Evolutionary conservation across 805 yeast genomes (phyloP).

Genomic region (Wickerhamomyces queroliae): DNA sequence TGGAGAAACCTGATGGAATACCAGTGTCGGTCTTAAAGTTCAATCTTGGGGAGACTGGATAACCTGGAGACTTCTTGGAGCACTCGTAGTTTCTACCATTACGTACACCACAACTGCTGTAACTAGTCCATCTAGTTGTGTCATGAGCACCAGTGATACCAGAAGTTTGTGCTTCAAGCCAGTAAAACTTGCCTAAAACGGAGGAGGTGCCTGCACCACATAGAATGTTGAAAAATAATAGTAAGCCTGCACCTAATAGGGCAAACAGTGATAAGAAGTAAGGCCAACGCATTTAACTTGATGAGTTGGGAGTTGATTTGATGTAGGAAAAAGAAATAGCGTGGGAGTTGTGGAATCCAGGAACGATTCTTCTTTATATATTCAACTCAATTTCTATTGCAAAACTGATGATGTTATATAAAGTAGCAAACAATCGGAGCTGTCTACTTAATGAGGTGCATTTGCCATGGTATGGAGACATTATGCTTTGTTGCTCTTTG

Average conservation of each 20-base stretch:
- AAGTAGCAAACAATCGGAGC: no score
- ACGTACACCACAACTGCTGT: slow-evolving; percentile 48
- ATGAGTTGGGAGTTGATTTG: not conserved
- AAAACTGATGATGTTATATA: no score
- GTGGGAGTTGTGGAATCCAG: no score
- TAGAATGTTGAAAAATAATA: slow-evolving; percentile 58
- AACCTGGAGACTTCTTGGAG: slow-evolving; percentile 59
- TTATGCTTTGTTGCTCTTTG: not conserved
- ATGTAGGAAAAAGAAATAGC: no score
- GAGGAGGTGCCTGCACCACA: slow-evolving; percentile 53
- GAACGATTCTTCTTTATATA: no score
- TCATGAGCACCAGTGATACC: slow-evolving; percentile 33
- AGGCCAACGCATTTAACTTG: slow-evolving; percentile 23
- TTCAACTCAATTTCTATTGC: no score
- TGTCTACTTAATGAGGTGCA: no score
- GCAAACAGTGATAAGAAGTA: slow-evolving; percentile 26
- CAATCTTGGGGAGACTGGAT: slow-evolving; percentile 75
- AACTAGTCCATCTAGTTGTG: slow-evolving; percentile 74
- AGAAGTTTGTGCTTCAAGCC: slow-evolving; percentile 72
- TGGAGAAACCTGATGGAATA: slow-evolving; percentile 49
- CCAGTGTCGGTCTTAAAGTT: slow-evolving; percentile 53
- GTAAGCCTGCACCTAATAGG: slow-evolving; percentile 41
- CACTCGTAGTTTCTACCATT: slow-evolving; percentile 46
- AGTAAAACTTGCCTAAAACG: slow-evolving; percentile 63
- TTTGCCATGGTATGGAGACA: not conserved